These are phyloP conservation scores for Lachnellula suecica DNA, from an alignment of 2,329 filamentous ascomycete species.

Conservation along the genomic window DNA sequence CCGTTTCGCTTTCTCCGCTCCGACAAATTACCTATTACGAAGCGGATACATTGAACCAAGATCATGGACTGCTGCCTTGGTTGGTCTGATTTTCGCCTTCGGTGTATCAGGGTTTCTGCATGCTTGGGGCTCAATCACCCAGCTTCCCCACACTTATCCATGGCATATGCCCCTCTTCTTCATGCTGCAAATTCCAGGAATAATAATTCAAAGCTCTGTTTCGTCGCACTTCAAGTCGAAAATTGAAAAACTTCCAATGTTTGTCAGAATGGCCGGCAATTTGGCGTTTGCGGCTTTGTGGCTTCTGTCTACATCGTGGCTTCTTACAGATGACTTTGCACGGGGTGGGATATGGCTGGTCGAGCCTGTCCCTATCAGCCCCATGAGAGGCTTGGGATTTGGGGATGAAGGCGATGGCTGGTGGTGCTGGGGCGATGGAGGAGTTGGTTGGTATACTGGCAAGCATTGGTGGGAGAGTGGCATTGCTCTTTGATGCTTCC, in stretches of 20 bases:
- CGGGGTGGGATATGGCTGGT: slow-evolving; percentile 73
- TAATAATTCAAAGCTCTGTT: slow-evolving; percentile 56
- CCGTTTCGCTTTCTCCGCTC: slow-evolving; percentile 67
- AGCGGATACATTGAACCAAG: slow-evolving; percentile 39
- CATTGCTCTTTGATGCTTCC: slow-evolving; percentile 22
- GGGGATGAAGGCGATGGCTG: slow-evolving; percentile 60
- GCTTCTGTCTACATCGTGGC: slow-evolving; percentile 63
- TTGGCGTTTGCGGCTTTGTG: slow-evolving; percentile 61
- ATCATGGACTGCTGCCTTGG: slow-evolving; percentile 32
- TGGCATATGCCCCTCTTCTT: slow-evolving; percentile 69
- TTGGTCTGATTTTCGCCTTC: slow-evolving; percentile 56
- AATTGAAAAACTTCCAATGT: slow-evolving; percentile 42
- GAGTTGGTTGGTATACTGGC: slow-evolving; percentile 57
- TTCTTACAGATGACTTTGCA: slow-evolving; percentile 76
- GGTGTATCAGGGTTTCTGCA: slow-evolving; percentile 68
- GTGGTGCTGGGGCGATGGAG: slow-evolving; percentile 62
- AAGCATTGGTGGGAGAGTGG: slow-evolving; percentile 64
- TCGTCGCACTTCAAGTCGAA: slow-evolving; percentile 32
- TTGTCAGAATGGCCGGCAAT: slow-evolving; percentile 55
- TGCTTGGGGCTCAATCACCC: slow-evolving; percentile 65
- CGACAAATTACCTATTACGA: slow-evolving; percentile 48
- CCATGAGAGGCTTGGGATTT: slow-evolving; percentile 64
- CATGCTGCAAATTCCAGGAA: slow-evolving; percentile 63
- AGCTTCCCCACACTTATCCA: slow-evolving; percentile 51
- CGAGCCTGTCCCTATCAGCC: slow-evolving; percentile 78